Base-by-base conservation (phyloP, 768 basidiomycete species). In the Boletus eberwhitei region DNA sequence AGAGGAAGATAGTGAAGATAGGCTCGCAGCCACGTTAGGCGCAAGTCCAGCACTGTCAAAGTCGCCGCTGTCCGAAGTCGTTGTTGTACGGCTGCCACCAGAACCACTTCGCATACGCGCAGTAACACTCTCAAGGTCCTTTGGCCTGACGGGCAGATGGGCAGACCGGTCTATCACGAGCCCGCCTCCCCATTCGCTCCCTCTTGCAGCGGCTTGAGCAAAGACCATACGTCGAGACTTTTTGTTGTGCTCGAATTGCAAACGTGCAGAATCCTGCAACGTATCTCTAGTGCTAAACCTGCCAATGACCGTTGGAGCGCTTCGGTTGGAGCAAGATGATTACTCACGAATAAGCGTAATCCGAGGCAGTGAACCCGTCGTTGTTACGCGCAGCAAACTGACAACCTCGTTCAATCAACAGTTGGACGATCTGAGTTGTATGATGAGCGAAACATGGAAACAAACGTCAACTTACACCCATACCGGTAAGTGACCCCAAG, bases 381-480 rank as follows among this genome's bases (percentile, higher is more conserved):
- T 93, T 93, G 68, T 98, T 98, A 59, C 87, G 82, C 21, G 86
- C 86, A 26, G 82, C 75, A 68, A 84, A 91, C 64, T 87, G 87
- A 64, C 92, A 95, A 1, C 95, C 93, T 55, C 90, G 79, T 68
- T 94, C 91, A 55, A 98, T 90, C 44, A 98, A 78, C 16, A 93
- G 72, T 71, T 90, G 90, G 7, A 96, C 86, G 41, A 92, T 81
- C 83, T 92, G 64, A 17, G 49, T 34, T 31, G 24, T 22, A 36
- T 43, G 34, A 48, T 66, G 39, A 65, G 58, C 51, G 34, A 60
- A 31, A 38, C 19, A 26, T 29, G 47, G 24, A 34, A 26, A 62
- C 42, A 32, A 13, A 31, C 36, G 44, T 48, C 54, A 29, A 24
- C 32, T 42, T 24, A 36, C 16, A 48, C 39, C 74, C 87, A 62